A percentile compares a stretch with the other conserved stretches of the same genome.
Evolutionary conservation across 352 stramenopile species (phyloP).

Genomic region (Phytopythium ostracodes): DNA sequence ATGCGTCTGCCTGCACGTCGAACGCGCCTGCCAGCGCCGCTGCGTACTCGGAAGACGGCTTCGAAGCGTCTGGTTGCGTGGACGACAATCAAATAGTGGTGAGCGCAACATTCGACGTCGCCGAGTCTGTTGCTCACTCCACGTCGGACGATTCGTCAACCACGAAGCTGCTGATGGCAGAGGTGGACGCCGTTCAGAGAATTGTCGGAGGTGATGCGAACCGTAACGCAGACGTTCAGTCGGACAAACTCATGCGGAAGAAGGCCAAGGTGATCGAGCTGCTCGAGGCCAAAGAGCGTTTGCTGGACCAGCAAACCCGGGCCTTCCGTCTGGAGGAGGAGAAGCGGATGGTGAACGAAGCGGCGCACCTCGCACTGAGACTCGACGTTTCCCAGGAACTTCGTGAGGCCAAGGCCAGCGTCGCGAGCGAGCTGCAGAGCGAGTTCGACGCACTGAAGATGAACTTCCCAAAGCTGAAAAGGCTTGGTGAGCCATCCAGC

Average conservation of each 20-base stretch:
- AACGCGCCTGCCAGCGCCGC: background rate
- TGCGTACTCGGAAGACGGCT: slow-evolving; percentile 20
- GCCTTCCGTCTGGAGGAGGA: slow-evolving; percentile 35
- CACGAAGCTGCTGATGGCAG: slow-evolving; percentile 38
- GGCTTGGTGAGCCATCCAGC: background rate
- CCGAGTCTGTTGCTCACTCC: slow-evolving; percentile 15
- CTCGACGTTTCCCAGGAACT: slow-evolving; percentile 31
- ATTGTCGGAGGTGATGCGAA: background rate
- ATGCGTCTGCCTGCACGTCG: background rate
- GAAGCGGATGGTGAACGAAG: slow-evolving; percentile 29
- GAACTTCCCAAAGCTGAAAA: slow-evolving; percentile 15
- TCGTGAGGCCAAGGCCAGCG: slow-evolving; percentile 18
- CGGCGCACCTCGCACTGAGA: slow-evolving; percentile 33
- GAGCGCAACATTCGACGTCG: background rate
- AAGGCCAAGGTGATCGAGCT: slow-evolving; percentile 37
- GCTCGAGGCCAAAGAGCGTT: slow-evolving; percentile 27
- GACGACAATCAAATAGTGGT: slow-evolving; percentile 4
- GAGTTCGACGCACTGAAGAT: slow-evolving; percentile 32
- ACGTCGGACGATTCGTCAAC: slow-evolving; percentile 47
- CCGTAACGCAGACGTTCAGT: slow-evolving; percentile 1
- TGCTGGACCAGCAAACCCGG: slow-evolving; percentile 27
- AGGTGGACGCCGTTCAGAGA: slow-evolving; percentile 18
- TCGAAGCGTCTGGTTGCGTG: slow-evolving; percentile 11
- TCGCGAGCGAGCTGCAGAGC: slow-evolving; percentile 19
- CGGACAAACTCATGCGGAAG: slow-evolving; percentile 35